phyloP scores from a whole-genome alignment of 2,329 filamentous ascomycete genomes.

The Pezicula carpinea region DNA sequence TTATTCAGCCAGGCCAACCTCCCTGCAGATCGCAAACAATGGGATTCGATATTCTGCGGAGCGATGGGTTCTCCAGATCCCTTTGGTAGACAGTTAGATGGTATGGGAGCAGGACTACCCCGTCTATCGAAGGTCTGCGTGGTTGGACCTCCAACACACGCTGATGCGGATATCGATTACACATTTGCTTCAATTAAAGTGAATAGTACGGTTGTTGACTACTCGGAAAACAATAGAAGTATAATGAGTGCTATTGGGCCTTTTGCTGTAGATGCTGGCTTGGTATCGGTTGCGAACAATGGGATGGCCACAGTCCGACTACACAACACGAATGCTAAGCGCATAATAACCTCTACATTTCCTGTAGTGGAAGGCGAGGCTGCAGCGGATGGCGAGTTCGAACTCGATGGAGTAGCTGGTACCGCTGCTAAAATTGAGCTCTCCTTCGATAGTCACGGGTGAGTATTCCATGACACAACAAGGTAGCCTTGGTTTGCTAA shows the following conservation, averaged over 20 bases:
- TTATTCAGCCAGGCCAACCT: conserved; percentile 52
- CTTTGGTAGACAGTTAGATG: conserved; percentile 66
- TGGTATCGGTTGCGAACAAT: conserved; percentile 32
- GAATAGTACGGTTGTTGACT: conserved; percentile 54
- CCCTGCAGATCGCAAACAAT: conserved; percentile 38
- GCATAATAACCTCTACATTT: conserved; percentile 57
- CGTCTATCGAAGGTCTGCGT: conserved; percentile 69
- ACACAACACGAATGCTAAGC: conserved; percentile 67
- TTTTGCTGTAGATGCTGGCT: conserved; percentile 51
- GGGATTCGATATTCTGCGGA: conserved; percentile 51
- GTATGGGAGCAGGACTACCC: conserved; percentile 65
- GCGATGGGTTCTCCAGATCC: conserved; percentile 63
- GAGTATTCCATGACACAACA: background rate
- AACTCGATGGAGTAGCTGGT: conserved; percentile 61
- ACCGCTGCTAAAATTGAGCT: conserved; percentile 52
- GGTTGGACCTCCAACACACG: conserved; percentile 45
- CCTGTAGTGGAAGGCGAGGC: conserved; percentile 43
- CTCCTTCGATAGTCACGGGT: conserved; percentile 55
- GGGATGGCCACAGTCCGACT: conserved; percentile 49
- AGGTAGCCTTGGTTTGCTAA: background rate
- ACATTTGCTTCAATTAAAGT: conserved; percentile 69
- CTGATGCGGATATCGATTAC: conserved; percentile 58
- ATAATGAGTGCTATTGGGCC: conserved; percentile 66
- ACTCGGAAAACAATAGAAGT: conserved; percentile 71
- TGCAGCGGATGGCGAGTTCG: conserved; percentile 47